Conservation (phyloP, 192 early-diverging fungal species). For the Umbelopsis sp. region DNA sequence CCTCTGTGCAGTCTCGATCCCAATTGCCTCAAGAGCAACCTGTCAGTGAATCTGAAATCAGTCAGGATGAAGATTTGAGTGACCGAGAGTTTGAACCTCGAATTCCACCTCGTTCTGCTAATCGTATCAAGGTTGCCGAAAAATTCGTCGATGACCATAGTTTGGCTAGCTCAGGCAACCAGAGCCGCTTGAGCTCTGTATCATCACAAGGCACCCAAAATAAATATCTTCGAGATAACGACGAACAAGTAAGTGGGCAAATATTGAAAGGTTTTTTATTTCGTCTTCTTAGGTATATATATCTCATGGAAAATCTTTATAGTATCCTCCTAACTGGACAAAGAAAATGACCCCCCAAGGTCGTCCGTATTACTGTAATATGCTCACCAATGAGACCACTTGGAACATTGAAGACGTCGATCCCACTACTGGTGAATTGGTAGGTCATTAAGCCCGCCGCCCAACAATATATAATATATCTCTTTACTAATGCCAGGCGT, state of each 20-base stretch:
- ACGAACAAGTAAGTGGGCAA: background rate
- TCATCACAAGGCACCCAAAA: constrained; percentile 3
- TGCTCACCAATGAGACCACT: constrained; percentile 58
- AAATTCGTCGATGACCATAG: constrained; percentile 13
- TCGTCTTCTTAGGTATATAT: background rate
- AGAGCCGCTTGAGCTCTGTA: background rate
- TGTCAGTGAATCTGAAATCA: constrained; percentile 6
- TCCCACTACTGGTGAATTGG: constrained; percentile 52
- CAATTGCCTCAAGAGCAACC: background rate
- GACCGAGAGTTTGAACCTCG: background rate
- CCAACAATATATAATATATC: no score
- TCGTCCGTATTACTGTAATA: constrained; percentile 59
- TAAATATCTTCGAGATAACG: background rate
- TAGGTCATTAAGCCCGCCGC: no score
- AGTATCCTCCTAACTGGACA: constrained; percentile 60
- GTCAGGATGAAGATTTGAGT: constrained; percentile 15
- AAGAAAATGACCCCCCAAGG: constrained; percentile 56
- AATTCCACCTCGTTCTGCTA: constrained; percentile 6
- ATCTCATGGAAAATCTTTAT: background rate
- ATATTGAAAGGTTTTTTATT: background rate
- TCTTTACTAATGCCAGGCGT: background rate
- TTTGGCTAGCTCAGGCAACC: constrained; percentile 2
- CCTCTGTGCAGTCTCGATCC: background rate
- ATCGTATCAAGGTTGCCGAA: constrained; percentile 10
- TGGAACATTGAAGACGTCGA: constrained; percentile 61